These are phyloP conservation scores for Zalerion maritima DNA, from an alignment of 495 filamentous ascomycete species.

Conservation along the genomic window DNA sequence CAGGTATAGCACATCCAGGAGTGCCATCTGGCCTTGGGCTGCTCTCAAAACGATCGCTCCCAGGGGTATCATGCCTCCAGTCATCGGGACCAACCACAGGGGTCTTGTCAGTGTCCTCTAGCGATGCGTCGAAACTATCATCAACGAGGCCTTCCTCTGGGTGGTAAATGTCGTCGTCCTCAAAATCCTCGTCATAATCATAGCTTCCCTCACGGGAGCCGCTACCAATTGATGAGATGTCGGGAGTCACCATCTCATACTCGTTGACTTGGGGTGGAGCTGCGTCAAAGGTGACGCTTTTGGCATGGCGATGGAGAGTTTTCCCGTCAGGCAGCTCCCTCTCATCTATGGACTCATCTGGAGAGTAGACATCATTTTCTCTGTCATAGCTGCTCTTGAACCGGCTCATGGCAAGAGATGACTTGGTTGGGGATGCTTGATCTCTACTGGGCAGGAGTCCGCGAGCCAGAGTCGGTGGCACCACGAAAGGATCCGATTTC, in stretches of 20 bases:
- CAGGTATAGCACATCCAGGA: slow-evolving; percentile 12
- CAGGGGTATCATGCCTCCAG: slow-evolving; percentile 61
- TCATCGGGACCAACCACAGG: slow-evolving; percentile 93
- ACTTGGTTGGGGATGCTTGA: slow-evolving; percentile 67
- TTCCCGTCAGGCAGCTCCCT: slow-evolving; percentile 38
- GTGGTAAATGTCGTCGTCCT: slow-evolving; percentile 59
- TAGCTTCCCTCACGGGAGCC: slow-evolving; percentile 84
- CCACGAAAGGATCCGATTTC: slow-evolving; percentile 8
- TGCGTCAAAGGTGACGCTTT: slow-evolving; percentile 91
- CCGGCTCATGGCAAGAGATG: slow-evolving; percentile 57
- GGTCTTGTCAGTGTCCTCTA: slow-evolving; percentile 92
- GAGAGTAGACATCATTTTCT: slow-evolving; percentile 58
- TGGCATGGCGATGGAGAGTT: slow-evolving; percentile 63
- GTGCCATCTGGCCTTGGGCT: slow-evolving; percentile 43
- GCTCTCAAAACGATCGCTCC: slow-evolving; percentile 61
- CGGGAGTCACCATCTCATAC: slow-evolving; percentile 94
- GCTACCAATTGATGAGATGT: slow-evolving; percentile 75
- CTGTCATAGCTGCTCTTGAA: slow-evolving; percentile 61
- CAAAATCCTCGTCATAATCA: slow-evolving; percentile 58
- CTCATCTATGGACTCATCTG: slow-evolving; percentile 40
- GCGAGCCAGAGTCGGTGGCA: slow-evolving; percentile 14
- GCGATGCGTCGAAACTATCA: slow-evolving; percentile 83
- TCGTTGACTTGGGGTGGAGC: slow-evolving; percentile 90
- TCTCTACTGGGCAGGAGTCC: slow-evolving; percentile 56
- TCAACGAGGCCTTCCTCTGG: slow-evolving; percentile 54